These are phyloP conservation scores for Boletellus deceptivus DNA, from an alignment of 1,284 basidiomycete genomes.

Conservation along the genomic window DNA sequence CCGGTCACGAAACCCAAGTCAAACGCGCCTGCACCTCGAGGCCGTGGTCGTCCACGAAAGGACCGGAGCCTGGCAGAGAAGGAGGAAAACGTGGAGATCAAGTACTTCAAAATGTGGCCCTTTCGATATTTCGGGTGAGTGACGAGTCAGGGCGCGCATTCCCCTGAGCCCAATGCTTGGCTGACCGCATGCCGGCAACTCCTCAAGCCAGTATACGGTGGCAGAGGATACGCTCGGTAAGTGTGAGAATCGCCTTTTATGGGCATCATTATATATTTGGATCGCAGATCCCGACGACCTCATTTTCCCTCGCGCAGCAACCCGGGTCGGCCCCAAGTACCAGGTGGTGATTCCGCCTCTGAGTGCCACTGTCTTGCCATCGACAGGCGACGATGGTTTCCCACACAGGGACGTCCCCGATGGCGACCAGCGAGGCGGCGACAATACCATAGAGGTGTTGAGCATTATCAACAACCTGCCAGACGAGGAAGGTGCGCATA, in stretches of 20 bases:
- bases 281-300: constrained; percentile 84
- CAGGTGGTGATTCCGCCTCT: constrained; percentile 65
- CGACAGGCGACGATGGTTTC: constrained; percentile 36
- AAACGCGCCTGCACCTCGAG: constrained; percentile 63
- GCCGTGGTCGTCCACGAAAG: constrained; percentile 71
- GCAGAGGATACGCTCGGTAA: constrained; percentile 88
- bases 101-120: constrained; percentile 92
- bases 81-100: constrained; percentile 73
- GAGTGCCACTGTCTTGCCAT: constrained; percentile 28
- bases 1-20: constrained; percentile 59
- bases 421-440: constrained; percentile 65
- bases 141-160: constrained; percentile 1
- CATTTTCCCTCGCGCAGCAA: constrained; percentile 90
- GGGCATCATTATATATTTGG: constrained; percentile 22
- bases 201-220: constrained; percentile 76
- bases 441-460: constrained; percentile 70
- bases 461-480: constrained; percentile 61
- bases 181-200: constrained; percentile 15
- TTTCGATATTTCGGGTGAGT: constrained; percentile 94
- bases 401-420: constrained; percentile 6
- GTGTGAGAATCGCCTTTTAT: constrained; percentile 28
- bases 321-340: constrained; percentile 83
- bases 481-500: constrained; percentile 58
- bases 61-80: constrained; percentile 65
- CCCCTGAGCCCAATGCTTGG: constrained; percentile 1